phyloP scores from a whole-genome alignment of 495 filamentous ascomycete genomes.

The Astrothelium macrocarpum region DNA sequence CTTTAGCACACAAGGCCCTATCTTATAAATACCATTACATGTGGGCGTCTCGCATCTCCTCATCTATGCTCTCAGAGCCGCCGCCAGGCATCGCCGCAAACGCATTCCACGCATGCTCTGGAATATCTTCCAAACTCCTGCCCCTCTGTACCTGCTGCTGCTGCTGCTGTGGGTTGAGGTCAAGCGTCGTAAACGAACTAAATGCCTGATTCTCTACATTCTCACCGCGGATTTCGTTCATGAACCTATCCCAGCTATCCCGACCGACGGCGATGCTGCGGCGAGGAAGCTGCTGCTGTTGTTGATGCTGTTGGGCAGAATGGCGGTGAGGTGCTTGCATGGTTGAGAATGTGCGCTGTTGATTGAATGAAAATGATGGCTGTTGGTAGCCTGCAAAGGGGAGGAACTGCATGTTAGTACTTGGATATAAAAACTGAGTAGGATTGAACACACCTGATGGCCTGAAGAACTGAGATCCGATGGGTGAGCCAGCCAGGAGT shows the following conservation, averaged over 20 bases:
- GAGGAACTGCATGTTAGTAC: not conserved
- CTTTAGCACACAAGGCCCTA: no score
- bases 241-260: not conserved
- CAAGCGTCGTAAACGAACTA: not conserved
- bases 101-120: not conserved
- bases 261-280: not conserved
- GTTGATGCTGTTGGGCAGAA: not conserved
- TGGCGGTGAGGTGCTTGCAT: not conserved
- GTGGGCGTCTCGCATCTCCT: no score
- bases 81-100: not conserved
- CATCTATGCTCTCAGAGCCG: no score
- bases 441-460: not conserved
- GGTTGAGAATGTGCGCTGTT: not conserved
- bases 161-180: not conserved
- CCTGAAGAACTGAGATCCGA: not conserved
- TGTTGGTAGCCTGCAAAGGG: not conserved
- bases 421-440: not conserved
- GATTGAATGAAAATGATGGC: not conserved
- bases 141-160: not conserved
- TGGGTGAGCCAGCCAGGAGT: not conserved
- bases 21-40: no score
- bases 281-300: not conserved
- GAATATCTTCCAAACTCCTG: not conserved
- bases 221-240: not conserved
- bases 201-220: not conserved